Conservation (phyloP, 306 rosid species). For the Benincasa hispida region DNA sequence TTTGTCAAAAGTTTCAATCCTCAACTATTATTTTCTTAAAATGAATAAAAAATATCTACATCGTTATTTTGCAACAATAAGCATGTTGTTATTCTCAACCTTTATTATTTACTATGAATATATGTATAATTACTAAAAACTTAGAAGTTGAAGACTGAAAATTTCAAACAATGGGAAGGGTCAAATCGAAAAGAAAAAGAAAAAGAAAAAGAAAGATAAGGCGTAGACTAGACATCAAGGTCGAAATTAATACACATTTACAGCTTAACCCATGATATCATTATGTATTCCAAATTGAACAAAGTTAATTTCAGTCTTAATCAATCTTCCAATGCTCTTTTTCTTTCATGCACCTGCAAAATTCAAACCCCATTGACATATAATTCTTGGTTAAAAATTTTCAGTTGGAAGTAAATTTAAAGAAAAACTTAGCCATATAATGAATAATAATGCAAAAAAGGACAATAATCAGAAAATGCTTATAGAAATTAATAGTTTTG, state of each 20-base stretch:
- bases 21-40: no score
- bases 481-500: not conserved
- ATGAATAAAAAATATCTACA: no score
- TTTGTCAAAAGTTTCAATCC: no score
- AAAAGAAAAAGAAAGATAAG: not conserved
- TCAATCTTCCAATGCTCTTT: not conserved
- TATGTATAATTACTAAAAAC: not conserved
- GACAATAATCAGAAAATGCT: not conserved
- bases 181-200: not conserved
- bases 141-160: not conserved
- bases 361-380: not conserved
- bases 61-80: no score
- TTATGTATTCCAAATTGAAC: not conserved
- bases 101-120: no score
- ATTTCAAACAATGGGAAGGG: not conserved
- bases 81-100: no score
- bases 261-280: not conserved
- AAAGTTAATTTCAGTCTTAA: not conserved
- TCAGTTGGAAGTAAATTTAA: not conserved
- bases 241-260: not conserved
- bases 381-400: no score
- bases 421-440: not conserved
- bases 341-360: not conserved
- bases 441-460: not conserved
- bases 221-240: not conserved